Evolutionary conservation across 2,329 filamentous ascomycete genomes (phyloP).

Genomic region (Metarhizium guizhouense): DNA sequence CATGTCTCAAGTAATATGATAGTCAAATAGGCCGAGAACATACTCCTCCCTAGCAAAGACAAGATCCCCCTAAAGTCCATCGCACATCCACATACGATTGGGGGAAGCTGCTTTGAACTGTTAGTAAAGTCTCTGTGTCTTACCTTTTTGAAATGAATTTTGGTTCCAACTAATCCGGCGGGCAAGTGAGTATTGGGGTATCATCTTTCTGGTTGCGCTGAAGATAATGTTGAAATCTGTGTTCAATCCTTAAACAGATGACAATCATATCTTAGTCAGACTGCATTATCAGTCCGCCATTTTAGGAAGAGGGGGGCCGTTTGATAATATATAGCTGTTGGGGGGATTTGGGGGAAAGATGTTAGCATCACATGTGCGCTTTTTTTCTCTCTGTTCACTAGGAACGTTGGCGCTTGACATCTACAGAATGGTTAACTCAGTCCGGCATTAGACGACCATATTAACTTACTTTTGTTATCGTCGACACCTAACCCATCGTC

Average conservation of each 20-base stretch:
- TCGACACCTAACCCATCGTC: conserved; percentile 10
- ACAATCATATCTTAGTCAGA: neutral
- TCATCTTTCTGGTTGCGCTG: neutral
- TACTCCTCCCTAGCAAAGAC: neutral
- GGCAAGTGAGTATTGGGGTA: neutral
- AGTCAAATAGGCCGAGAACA: neutral
- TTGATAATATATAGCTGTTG: neutral
- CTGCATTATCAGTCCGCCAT: neutral
- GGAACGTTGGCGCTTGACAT: conserved; percentile 12
- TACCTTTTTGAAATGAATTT: neutral
- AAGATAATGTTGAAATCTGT: neutral
- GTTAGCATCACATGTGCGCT: conserved; percentile 4
- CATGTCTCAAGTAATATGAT: neutral
- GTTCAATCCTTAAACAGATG: neutral
- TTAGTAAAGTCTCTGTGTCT: neutral
- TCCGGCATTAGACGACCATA: neutral
- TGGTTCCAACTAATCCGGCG: neutral
- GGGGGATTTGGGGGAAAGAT: neutral
- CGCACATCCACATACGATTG: neutral
- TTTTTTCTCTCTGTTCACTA: neutral
- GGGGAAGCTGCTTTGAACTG: neutral
- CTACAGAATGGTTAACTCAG: conserved; percentile 8
- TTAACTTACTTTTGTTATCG: conserved; percentile 9
- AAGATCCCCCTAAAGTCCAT: neutral
- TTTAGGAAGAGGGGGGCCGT: neutral